Base-by-base conservation (phyloP, 164 flowering plant species). In the Sextonia rubra region DNA sequence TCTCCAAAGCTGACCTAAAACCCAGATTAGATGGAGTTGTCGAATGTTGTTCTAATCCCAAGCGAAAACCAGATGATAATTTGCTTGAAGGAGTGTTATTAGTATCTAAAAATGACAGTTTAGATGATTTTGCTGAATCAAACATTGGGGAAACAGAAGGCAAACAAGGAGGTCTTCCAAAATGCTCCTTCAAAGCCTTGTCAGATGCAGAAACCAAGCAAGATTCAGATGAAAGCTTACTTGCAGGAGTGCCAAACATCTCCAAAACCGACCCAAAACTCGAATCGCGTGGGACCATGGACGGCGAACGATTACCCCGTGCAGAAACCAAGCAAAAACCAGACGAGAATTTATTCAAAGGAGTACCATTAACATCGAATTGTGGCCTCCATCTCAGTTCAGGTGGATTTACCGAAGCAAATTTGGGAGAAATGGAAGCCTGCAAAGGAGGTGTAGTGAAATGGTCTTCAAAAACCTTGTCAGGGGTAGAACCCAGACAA, bases 371-470 rank as follows among this genome's bases (percentile, higher is more conserved):
- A 23, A 12, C 32, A 22, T 65, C 69, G 37, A 61, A 68, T 78
- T 47, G 71, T 6, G 48, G 66, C 73, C 56, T 60, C 11, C 73
- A 79, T 68, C 61, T 76, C 76, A 73, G 75, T 3, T 44, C 52
- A 44, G 61, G 12, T 23, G 60, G 58, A 56, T 72, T 72, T 55
- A 68, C 64, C 23, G 18, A 27, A 55, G 12, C 69, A 30, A 47
- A 3, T 11, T n/a, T 64, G 27, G 67, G 67, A 30, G 98, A 94
- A 4, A 88, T 75, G 17, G 98, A 89, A 23, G 82, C 83, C 81
- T 88, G 86, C 67, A 90, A 71, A 47, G 98, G 98, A 44, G 98
- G 98, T 7, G 90, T 79, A 18, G 56, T 72, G 29, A 66, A 55
- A 2, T 69, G 71, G 68, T 76, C 76, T 70, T 69, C 79, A 47